Evolutionary conservation across 164 flowering plant species (phyloP).

Genomic region (Vitis labrusca): DNA sequence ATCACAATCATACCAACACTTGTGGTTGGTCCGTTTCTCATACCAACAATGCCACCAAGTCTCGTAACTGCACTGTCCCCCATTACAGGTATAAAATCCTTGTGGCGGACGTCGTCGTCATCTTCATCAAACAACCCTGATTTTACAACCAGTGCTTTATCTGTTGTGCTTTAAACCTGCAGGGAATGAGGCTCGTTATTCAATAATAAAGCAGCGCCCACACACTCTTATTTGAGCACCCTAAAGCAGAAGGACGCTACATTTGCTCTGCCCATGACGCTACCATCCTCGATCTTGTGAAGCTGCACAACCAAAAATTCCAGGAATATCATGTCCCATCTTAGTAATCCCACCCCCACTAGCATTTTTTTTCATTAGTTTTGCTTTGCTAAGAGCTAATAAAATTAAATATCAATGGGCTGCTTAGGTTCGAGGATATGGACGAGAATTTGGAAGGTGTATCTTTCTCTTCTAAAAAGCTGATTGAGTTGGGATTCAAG

Average conservation of each 20-base stretch:
- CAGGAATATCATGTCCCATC: too few relatives aligned
- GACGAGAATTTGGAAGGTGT: background rate
- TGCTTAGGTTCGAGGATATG: background rate
- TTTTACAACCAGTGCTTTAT: too few relatives aligned
- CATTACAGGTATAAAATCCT: slow-evolving; percentile 35
- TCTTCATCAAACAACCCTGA: background rate
- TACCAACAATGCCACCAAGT: slow-evolving; percentile 63
- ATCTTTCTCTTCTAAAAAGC: background rate
- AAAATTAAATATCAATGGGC: too few relatives aligned
- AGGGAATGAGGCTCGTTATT: slow-evolving; percentile 73
- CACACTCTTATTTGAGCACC: too few relatives aligned
- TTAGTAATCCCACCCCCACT: too few relatives aligned
- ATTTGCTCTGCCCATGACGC: too few relatives aligned
- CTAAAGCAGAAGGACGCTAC: too few relatives aligned
- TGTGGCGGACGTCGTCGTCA: background rate
- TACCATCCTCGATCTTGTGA: too few relatives aligned
- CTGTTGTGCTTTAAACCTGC: background rate
- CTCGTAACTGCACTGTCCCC: slow-evolving; percentile 60
- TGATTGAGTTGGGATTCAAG: slow-evolving; percentile 3
- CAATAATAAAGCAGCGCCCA: slow-evolving; percentile 50
- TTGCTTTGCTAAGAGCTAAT: too few relatives aligned
- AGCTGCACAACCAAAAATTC: too few relatives aligned
- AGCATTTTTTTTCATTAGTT: too few relatives aligned
- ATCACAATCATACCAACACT: slow-evolving; percentile 58
- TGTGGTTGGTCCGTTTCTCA: slow-evolving; percentile 63